Conservation (phyloP, 2,329 filamentous ascomycete genomes). For the Aspergillus sp. region DNA sequence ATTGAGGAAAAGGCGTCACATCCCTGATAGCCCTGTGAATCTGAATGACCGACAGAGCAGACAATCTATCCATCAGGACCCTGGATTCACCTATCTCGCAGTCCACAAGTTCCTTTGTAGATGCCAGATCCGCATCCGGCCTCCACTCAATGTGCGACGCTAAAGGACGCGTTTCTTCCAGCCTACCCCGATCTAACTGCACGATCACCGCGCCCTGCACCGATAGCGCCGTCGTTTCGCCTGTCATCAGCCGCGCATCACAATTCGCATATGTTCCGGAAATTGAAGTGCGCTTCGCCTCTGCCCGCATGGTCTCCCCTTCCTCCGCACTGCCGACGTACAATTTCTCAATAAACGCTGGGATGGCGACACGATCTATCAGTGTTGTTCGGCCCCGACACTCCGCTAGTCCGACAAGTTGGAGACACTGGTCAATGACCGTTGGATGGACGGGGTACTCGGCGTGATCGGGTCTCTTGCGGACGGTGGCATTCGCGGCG, state of each 20-base stretch:
- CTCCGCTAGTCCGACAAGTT: not conserved
- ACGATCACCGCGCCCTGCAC: not conserved
- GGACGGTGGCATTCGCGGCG: not conserved
- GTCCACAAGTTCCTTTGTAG: not conserved
- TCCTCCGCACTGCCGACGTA: not conserved
- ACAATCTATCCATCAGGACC: not conserved
- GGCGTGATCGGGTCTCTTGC: not conserved
- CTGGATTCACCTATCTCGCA: not conserved
- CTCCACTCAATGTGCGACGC: not conserved
- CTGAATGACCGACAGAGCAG: not conserved
- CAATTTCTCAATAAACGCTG: not conserved
- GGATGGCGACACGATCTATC: not conserved
- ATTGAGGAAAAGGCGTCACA: not conserved
- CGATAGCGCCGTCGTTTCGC: not conserved
- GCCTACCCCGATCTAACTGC: not conserved
- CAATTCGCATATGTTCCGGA: not conserved
- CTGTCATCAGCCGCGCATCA: not conserved
- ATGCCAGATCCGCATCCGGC: not conserved
- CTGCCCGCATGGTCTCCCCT: not conserved
- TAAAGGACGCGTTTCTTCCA: not conserved
- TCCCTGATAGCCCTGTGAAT: not conserved
- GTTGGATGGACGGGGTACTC: not conserved
- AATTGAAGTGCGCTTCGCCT: not conserved
- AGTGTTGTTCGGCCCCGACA: not conserved
- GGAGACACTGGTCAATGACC: not conserved